Percentiles rank a stretch among this genome's conserved stretches.
phyloP scores from a whole-genome alignment of 768 basidiomycete species.

The Tricholoma matsutake region DNA sequence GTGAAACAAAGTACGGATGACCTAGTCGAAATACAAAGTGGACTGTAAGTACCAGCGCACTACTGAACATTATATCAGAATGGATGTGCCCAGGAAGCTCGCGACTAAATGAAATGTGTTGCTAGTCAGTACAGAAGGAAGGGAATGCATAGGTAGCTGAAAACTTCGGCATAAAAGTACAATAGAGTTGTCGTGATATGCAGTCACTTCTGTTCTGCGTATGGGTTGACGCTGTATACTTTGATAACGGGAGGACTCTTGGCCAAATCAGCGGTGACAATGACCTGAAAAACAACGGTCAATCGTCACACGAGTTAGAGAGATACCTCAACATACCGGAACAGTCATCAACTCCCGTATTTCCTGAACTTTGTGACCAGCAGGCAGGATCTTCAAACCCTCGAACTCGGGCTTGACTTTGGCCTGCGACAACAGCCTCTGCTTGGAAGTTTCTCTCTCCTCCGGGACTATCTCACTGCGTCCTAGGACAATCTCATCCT shows the following conservation, averaged over 20 bases:
- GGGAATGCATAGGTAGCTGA: slow-evolving; percentile 18
- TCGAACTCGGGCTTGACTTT: slow-evolving; percentile 81
- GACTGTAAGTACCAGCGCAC: not conserved
- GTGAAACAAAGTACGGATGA: slow-evolving; percentile 11
- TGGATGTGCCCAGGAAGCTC: slow-evolving; percentile 5
- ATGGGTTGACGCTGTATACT: slow-evolving; percentile 94
- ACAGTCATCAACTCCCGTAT: slow-evolving; percentile 92
- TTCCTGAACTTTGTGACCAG: slow-evolving; percentile 95
- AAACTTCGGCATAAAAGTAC: slow-evolving; percentile 28
- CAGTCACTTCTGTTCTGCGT: slow-evolving; percentile 59
- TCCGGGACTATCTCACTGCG: slow-evolving; percentile 24
- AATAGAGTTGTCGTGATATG: slow-evolving; percentile 18
- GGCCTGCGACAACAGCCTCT: slow-evolving; percentile 72
- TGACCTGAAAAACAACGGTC: slow-evolving; percentile 54
- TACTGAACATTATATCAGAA: slow-evolving; percentile 12
- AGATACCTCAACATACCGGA: slow-evolving; percentile 55
- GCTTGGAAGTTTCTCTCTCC: slow-evolving; percentile 65
- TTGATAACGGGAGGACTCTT: slow-evolving; percentile 98
- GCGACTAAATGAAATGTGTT: slow-evolving; percentile 3
- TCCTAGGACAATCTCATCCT: slow-evolving; percentile 65
- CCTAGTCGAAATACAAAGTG: slow-evolving; percentile 3
- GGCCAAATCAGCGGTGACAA: slow-evolving; percentile 91
- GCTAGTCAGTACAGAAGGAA: slow-evolving; percentile 17
- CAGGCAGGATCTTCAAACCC: slow-evolving; percentile 64
- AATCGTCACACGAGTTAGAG: not conserved